These are phyloP conservation scores for Ganoderma lucidum DNA, from an alignment of 1,284 basidiomycete genomes.

Conservation along the genomic window DNA sequence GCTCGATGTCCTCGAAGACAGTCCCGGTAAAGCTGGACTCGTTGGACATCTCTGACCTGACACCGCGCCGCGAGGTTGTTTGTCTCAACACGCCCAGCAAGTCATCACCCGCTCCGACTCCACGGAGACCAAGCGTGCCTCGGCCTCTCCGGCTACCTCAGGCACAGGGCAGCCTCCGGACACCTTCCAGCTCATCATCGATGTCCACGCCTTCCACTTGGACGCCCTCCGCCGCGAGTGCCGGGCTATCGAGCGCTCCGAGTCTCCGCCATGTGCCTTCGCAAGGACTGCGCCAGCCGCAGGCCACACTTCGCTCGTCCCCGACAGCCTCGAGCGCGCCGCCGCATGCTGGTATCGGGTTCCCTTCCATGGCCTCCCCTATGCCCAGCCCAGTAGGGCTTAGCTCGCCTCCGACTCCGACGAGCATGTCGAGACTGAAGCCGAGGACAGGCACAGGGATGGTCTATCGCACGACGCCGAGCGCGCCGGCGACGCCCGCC, in stretches of 20 bases:
- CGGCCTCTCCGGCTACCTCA: constrained; percentile 36
- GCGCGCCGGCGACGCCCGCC: constrained; percentile 14
- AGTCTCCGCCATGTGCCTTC: constrained; percentile 18
- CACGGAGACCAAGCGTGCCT: constrained; percentile 25
- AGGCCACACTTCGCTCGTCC: constrained; percentile 5
- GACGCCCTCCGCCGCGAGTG: constrained; percentile 17
- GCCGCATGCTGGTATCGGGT: constrained; percentile 19
- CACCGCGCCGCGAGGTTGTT: constrained; percentile 7
- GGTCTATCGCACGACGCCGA: constrained; percentile 56
- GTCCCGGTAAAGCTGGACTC: constrained; percentile 5
- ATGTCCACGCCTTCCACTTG: constrained; percentile 17
- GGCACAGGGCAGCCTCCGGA: constrained; percentile 22
- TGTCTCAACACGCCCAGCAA: constrained; percentile 10
- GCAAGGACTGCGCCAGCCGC: constrained; percentile 12
- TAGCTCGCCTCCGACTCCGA: constrained; percentile 6
- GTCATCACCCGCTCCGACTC: not conserved
- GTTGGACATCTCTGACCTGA: constrained; percentile 4
- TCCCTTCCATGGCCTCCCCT: constrained; percentile 23
- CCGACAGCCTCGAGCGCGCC: constrained; percentile 16
- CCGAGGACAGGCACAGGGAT: constrained; percentile 76
- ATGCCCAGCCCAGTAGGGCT: not conserved
- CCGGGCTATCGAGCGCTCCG: constrained; percentile 16
- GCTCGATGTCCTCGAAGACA: constrained; percentile 21
- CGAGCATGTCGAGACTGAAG: not conserved
- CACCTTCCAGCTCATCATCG: constrained; percentile 8